Conservation (phyloP, 2,329 filamentous ascomycete species). For the Metarhizium brunneum region DNA sequence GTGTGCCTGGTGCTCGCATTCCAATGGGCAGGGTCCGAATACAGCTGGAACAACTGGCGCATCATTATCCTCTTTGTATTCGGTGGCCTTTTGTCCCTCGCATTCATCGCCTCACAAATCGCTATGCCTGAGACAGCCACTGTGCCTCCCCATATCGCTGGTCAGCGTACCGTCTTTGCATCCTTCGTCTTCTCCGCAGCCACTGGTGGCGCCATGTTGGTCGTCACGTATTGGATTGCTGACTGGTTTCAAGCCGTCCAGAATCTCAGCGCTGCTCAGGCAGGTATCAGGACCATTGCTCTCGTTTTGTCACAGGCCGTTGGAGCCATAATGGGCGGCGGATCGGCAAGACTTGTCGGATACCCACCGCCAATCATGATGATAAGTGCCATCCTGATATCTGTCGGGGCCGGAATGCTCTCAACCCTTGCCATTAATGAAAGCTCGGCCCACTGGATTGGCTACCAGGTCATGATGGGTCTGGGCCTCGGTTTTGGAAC, state of each 20-base stretch:
- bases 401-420: no score
- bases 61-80: constrained; percentile 31
- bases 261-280: constrained; percentile 18
- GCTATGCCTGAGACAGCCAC: constrained; percentile 23
- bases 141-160: constrained; percentile 22
- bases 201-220: constrained; percentile 11
- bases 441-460: no score
- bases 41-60: constrained; percentile 30
- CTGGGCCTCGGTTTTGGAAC: no score
- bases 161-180: constrained; percentile 19
- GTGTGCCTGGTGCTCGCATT: constrained; percentile 26
- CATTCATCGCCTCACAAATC: constrained; percentile 23
- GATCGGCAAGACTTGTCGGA: constrained; percentile 19
- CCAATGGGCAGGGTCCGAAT: constrained; percentile 32
- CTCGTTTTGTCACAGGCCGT: constrained; percentile 19
- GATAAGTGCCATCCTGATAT: no score
- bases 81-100: neutral
- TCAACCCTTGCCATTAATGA: no score
- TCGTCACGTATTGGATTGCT: constrained; percentile 7
- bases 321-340: constrained; percentile 16
- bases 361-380: constrained; percentile 17
- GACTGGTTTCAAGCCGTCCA: constrained; percentile 12
- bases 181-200: constrained; percentile 6
- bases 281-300: constrained; percentile 24
- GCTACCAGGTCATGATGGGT: no score